These are phyloP conservation scores for Tanacetum coccineum DNA, from an alignment of 129 eudicot species.

Conservation along the genomic window DNA sequence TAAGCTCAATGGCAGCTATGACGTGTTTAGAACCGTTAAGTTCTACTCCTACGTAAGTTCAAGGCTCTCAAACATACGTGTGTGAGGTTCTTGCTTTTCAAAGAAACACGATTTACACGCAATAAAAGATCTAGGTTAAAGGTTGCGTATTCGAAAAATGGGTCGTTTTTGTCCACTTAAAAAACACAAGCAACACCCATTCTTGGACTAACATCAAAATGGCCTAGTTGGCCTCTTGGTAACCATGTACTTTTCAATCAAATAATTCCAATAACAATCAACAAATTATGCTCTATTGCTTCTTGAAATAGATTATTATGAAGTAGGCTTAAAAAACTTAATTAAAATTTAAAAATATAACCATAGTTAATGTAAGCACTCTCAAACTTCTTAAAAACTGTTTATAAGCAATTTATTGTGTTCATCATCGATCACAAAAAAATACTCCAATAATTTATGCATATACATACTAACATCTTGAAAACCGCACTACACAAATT, in stretches of 20 bases:
- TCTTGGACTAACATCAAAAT: not conserved
- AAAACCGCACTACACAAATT: too few species aligned
- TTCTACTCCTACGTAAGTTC: too few species aligned
- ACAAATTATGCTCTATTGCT: not conserved
- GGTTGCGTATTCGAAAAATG: not conserved
- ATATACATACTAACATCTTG: too few species aligned
- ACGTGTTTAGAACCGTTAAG: not conserved
- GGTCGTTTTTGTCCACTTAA: not conserved
- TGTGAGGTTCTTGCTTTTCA: not conserved
- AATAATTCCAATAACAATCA: not conserved
- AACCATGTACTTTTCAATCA: not conserved
- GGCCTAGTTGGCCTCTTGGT: not conserved
- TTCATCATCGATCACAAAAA: too few species aligned
- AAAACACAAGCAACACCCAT: slow-evolving; percentile 2
- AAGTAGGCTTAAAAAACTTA: too few species aligned
- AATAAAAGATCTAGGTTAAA: not conserved
- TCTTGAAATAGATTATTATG: too few species aligned
- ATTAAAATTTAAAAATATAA: too few species aligned
- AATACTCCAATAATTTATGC: too few species aligned
- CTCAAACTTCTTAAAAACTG: too few species aligned
- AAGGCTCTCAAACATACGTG: too few species aligned
- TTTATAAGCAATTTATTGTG: too few species aligned
- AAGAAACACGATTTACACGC: not conserved
- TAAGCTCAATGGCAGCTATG: not conserved
- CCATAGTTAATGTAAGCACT: too few species aligned